phyloP scores from a whole-genome alignment of 2,329 filamentous ascomycete species.

The Penicillium sp. region DNA sequence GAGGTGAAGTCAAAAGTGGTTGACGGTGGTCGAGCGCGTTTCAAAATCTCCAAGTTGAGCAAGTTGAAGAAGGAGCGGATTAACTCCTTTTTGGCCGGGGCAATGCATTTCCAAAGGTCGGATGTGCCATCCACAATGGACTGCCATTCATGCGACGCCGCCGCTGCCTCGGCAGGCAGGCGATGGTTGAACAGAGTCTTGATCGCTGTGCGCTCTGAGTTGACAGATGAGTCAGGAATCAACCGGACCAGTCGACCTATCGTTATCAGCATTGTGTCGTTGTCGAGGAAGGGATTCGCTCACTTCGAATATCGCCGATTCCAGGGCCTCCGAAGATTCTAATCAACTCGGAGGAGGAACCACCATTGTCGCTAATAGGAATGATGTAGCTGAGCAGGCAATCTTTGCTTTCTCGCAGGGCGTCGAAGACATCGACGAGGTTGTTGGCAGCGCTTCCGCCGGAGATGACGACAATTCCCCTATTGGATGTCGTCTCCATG shows the following conservation, averaged over 20 bases:
- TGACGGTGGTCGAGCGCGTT: slow-evolving; percentile 63
- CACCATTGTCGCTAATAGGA: slow-evolving; percentile 93
- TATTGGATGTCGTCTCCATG: slow-evolving; percentile 22
- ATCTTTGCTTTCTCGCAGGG: slow-evolving; percentile 58
- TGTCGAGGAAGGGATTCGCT: slow-evolving; percentile 19
- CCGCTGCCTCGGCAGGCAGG: slow-evolving; percentile 57
- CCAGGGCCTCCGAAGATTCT: slow-evolving; percentile 92
- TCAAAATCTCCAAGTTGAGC: slow-evolving; percentile 72
- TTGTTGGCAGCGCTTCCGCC: slow-evolving; percentile 93
- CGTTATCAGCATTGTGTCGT: slow-evolving; percentile 3
- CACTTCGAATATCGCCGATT: slow-evolving; percentile 71
- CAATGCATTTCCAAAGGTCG: slow-evolving; percentile 65
- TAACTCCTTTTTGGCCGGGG: slow-evolving; percentile 68
- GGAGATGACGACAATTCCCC: slow-evolving; percentile 78
- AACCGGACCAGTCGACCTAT: slow-evolving; percentile 81
- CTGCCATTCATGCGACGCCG: slow-evolving; percentile 75
- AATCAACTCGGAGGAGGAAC: slow-evolving; percentile 88
- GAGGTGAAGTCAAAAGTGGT: slow-evolving; percentile 73
- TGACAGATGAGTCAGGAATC: slow-evolving; percentile 63
- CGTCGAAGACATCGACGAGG: slow-evolving; percentile 82
- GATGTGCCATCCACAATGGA: slow-evolving; percentile 82
- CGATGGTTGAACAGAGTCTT: slow-evolving; percentile 84
- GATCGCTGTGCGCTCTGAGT: slow-evolving; percentile 67
- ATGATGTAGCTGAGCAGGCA: slow-evolving; percentile 79
- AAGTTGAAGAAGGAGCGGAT: slow-evolving; percentile 73